Base-by-base conservation (phyloP, 2,329 filamentous ascomycete genomes). In the Colletotrichum brevisporum region DNA sequence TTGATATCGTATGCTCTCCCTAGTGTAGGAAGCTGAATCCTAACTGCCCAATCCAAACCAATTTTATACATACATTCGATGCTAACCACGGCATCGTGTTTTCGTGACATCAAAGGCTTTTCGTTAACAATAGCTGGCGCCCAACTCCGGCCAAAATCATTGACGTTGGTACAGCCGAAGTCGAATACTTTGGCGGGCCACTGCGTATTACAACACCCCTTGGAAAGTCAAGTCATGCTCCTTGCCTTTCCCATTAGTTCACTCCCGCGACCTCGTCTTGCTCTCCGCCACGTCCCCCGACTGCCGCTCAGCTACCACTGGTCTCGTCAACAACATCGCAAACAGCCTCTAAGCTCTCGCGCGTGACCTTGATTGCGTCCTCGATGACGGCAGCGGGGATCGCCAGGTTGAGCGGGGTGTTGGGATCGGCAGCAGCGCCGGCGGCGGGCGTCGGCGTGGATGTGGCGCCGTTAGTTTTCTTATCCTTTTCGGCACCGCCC, bases 301-400 rank as follows among this genome's bases (percentile, higher is more conserved):
- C 18, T 21, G 45, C 45, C 18, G 31, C 51, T 53, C 59, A 62
- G 16, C 56, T 67, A 5, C 41, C 57, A 31, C 27, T 21, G 16
- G 56, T 10, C 12, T 62, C 50, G 1, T 82, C 81, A 53, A 84
- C 81, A 53, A 84, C 74, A 71, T 81, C 79, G 60, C 80, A 81
- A 13, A 89, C 82, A 45, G 80, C 76, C 71, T 90, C 88, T 50
- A 91, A 80, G 71, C 85, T 85, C 73, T 90, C 88, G 67, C 85
- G 82, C 31, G 89, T 89, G 39, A 88, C 82, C 71, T 84, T 84
- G n/a, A 91, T 80, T 5, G 89, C 88, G 72, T 92, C 88, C 27
- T 90, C 87, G 15, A 91, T 79, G n/a, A 90, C 88, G 2, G 81
- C 76, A 63, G 85, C 82, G 13, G 90, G 89, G 50, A 92, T 77